Conservation (phyloP, 495 filamentous ascomycete species). For the Neurospora terricola region DNA sequence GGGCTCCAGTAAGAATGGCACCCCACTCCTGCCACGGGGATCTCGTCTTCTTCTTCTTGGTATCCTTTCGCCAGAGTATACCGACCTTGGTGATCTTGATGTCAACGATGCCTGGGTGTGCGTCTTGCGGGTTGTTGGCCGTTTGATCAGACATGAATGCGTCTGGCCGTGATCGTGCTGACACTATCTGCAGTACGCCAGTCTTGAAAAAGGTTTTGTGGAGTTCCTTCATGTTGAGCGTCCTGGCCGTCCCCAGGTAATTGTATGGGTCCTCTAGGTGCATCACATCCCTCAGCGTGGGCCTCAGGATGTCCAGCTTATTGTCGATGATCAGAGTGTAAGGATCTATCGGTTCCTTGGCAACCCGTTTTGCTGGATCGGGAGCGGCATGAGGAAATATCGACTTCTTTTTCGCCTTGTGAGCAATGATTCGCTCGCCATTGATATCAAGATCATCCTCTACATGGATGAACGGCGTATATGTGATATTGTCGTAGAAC, state of each 20-base stretch:
- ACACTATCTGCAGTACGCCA: slow-evolving; percentile 87
- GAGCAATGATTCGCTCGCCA: slow-evolving; percentile 59
- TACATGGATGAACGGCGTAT: slow-evolving; percentile 94
- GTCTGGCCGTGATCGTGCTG: slow-evolving; percentile 81
- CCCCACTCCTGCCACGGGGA: slow-evolving; percentile 99
- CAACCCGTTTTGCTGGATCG: slow-evolving; percentile 55
- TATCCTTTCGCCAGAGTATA: slow-evolving; percentile 88
- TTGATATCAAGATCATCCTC: slow-evolving; percentile 84
- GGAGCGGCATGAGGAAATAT: slow-evolving; percentile 55
- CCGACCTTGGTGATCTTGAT: slow-evolving; percentile 97
- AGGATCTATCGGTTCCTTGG: slow-evolving; percentile 84
- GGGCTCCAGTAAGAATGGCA: slow-evolving; percentile 84
- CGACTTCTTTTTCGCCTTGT: slow-evolving; percentile 56
- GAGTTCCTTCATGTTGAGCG: slow-evolving; percentile 64
- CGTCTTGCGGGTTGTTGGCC: slow-evolving; percentile 72
- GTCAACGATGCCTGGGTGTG: slow-evolving; percentile 88
- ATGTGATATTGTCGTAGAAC: slow-evolving; percentile 96
- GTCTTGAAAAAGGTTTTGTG: slow-evolving; percentile 85
- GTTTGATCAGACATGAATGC: slow-evolving; percentile 86
- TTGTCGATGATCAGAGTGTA: slow-evolving; percentile 89
- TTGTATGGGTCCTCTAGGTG: slow-evolving; percentile 84
- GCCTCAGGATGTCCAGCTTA: slow-evolving; percentile 70
- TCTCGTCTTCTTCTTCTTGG: slow-evolving; percentile 86
- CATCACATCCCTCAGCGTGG: slow-evolving; percentile 84
- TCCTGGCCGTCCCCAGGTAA: slow-evolving; percentile 66